phyloP scores from a whole-genome alignment of 768 basidiomycete genomes.

The Tulasnella sp. region DNA sequence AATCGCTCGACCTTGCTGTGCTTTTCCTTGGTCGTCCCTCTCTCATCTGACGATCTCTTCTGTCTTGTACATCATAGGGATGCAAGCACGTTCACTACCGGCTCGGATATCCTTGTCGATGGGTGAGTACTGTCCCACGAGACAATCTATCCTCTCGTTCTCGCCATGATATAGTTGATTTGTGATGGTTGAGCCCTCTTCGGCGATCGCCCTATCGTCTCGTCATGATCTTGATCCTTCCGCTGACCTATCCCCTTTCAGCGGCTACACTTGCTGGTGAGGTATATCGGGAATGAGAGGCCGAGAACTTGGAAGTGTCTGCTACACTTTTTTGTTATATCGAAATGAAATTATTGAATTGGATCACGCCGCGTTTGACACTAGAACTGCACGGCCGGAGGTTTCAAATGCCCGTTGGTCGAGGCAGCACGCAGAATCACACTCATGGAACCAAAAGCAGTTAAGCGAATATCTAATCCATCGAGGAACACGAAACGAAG shows the following conservation, averaged over 20 bases:
- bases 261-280: constrained; percentile 20
- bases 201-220: not conserved
- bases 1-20: not conserved
- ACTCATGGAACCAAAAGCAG: not conserved
- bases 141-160: not conserved
- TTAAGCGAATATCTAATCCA: not conserved
- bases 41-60: constrained; percentile 17
- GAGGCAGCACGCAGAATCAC: not conserved
- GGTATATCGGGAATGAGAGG: not conserved
- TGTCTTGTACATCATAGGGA: constrained; percentile 17
- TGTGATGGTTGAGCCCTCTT: not conserved
- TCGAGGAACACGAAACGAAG: not conserved
- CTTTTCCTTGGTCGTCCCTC: not conserved
- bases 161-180: constrained; percentile 1
- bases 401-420: not conserved
- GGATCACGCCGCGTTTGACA: not conserved
- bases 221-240: not conserved
- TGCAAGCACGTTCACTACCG: constrained; percentile 28
- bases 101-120: constrained; percentile 27
- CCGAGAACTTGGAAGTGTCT: not conserved
- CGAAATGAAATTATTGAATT: constrained; percentile 9
- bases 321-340: not conserved
- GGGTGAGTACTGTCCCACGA: constrained; percentile 19
- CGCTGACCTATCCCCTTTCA: constrained; percentile 8
- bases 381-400: not conserved